phyloP scores from a whole-genome alignment of 768 basidiomycete genomes.

The Solioccasus polychromus region DNA sequence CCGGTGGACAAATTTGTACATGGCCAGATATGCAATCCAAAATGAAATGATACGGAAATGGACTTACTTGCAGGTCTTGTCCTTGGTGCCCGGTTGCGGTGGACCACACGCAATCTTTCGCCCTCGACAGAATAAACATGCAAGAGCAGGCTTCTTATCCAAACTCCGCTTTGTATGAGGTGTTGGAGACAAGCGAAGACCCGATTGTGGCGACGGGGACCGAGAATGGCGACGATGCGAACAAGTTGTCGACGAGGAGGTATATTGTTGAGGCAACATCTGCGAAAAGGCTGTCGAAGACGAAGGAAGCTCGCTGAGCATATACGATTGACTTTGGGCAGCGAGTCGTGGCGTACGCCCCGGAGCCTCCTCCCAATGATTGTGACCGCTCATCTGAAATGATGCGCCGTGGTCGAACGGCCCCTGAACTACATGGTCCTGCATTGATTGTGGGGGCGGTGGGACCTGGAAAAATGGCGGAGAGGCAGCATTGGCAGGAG shows the following conservation, averaged over 20 bases:
- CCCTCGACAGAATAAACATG: conserved; percentile 64
- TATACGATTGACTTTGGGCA: conserved; percentile 15
- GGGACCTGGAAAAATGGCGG: conserved; percentile 19
- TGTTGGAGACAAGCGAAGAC: conserved; percentile 19
- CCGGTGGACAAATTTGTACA: conserved; percentile 11
- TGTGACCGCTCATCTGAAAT: conserved; percentile 7
- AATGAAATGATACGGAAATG: neutral
- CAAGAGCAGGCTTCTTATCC: conserved; percentile 58
- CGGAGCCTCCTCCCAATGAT: conserved; percentile 23
- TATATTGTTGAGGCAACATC: conserved; percentile 10
- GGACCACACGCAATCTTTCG: conserved; percentile 70
- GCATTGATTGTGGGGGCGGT: conserved; percentile 6
- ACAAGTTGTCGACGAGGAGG: conserved; percentile 15
- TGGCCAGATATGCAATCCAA: neutral
- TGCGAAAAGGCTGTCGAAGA: conserved; percentile 11
- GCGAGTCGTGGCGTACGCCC: conserved; percentile 2
- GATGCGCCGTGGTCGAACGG: conserved; percentile 12
- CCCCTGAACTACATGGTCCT: conserved; percentile 11
- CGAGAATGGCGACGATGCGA: conserved; percentile 22
- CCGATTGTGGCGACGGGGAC: conserved; percentile 26
- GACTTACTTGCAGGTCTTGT: conserved; percentile 66
- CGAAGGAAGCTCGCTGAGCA: conserved; percentile 16
- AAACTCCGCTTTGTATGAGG: conserved; percentile 24
- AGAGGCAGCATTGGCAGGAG: conserved; percentile 21
- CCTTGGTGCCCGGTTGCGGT: conserved; percentile 48